Conservation (phyloP, 495 filamentous ascomycete genomes). For the Talaromyces ruber region DNA sequence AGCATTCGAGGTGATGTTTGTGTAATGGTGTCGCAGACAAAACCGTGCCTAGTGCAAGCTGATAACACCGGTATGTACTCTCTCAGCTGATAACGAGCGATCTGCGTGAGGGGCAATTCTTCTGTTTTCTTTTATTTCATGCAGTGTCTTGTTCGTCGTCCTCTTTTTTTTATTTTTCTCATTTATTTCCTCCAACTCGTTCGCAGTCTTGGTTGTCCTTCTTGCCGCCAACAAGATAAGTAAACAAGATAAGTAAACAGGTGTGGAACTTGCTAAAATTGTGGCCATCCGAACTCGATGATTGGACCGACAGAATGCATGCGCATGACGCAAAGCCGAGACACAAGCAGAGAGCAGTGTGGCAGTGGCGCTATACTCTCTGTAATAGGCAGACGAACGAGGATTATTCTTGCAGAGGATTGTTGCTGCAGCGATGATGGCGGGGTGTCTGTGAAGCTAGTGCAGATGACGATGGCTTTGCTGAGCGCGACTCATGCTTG, state of each 20-base stretch:
- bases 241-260: not conserved
- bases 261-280: not conserved
- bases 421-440: not conserved
- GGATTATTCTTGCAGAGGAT: not conserved
- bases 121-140: not conserved
- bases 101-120: not conserved
- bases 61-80: not conserved
- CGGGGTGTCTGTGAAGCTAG: not conserved
- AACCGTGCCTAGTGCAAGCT: not conserved
- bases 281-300: not conserved
- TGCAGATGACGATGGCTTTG: not conserved
- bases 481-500: not conserved
- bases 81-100: not conserved
- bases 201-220: not conserved
- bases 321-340: not conserved
- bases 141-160: not conserved
- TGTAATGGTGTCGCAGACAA: not conserved
- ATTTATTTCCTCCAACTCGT: not conserved
- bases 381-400: not conserved
- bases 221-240: not conserved
- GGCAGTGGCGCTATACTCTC: not conserved
- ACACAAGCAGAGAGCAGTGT: not conserved
- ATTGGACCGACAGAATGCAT: not conserved
- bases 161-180: not conserved
- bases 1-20: slow-evolving; percentile 11